phyloP scores from a whole-genome alignment of 169 alveolate genomes.

The Eimeria necatrix region DNA sequence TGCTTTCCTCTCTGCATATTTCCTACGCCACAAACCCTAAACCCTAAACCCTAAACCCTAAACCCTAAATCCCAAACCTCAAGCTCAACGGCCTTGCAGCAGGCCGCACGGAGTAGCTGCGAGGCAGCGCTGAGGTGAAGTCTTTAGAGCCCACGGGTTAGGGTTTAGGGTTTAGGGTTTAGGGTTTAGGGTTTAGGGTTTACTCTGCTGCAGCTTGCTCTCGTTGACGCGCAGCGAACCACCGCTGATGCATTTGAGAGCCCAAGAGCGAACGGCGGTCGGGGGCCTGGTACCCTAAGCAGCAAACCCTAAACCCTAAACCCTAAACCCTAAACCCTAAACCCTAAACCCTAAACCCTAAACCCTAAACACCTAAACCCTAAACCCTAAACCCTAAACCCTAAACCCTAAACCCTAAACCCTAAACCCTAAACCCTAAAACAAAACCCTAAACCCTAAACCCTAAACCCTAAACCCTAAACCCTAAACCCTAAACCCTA shows the following conservation, averaged over 20 bases:
- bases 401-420: background rate
- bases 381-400: conserved; percentile 21
- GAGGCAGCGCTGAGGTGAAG: no score
- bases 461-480: background rate
- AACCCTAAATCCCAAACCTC: background rate
- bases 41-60: conserved; percentile 31
- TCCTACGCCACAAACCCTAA: conserved; percentile 26
- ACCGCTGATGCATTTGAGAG: conserved; percentile 21
- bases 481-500: conserved; percentile 11
- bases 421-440: background rate
- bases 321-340: conserved; percentile 40
- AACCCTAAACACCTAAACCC: no score
- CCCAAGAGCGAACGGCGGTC: conserved; percentile 43
- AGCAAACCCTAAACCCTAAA: conserved; percentile 4
- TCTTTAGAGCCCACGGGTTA: no score
- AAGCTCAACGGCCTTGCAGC: no score
- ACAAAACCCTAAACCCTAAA: background rate
- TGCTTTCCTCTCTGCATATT: conserved; percentile 9
- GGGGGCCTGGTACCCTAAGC: background rate
- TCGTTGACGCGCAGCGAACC: conserved; percentile 43
- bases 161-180: background rate
- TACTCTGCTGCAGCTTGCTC: conserved; percentile 29
- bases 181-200: background rate
- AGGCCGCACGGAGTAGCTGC: no score
- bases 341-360: background rate